phyloP scores from a whole-genome alignment of 2,329 filamentous ascomycete genomes.

The Aspergillus calidoustus region DNA sequence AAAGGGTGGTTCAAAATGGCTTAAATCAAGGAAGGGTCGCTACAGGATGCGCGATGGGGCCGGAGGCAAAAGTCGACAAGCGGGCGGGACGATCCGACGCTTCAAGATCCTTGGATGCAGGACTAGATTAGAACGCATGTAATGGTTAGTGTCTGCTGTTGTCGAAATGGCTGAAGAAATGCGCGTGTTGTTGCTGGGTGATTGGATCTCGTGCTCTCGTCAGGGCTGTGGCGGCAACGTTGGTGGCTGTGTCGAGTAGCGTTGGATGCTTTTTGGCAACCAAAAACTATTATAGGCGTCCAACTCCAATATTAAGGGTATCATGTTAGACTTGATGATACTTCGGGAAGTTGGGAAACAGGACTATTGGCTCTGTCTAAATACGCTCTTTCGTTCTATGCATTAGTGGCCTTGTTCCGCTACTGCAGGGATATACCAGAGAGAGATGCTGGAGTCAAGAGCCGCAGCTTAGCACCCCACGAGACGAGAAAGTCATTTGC shows the following conservation, averaged over 20 bases:
- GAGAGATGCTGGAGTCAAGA: neutral
- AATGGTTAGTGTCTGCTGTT: neutral
- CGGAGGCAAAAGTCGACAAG: neutral
- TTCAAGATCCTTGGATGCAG: neutral
- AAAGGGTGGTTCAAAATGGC: neutral
- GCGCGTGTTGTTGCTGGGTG: slow-evolving; percentile 12
- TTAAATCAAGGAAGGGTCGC: neutral
- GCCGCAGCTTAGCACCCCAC: neutral
- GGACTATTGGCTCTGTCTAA: neutral
- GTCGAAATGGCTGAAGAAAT: neutral
- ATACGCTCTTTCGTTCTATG: neutral
- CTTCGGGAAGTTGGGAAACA: neutral
- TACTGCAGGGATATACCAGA: neutral
- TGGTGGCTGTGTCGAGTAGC: slow-evolving; percentile 6
- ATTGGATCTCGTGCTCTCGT: slow-evolving; percentile 11
- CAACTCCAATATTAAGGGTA: neutral
- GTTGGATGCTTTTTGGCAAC: neutral
- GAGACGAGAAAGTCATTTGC: neutral
- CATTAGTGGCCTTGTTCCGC: neutral
- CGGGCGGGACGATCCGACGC: neutral
- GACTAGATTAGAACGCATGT: neutral
- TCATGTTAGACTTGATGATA: neutral
- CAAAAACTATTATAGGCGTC: neutral
- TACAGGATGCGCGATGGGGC: neutral
- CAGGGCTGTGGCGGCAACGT: slow-evolving; percentile 4